Percentiles rank a stretch among this genome's conserved stretches.
Evolutionary conservation across 139 green algal species (phyloP).

Genomic region (Pycnococcus provasolii): DNA sequence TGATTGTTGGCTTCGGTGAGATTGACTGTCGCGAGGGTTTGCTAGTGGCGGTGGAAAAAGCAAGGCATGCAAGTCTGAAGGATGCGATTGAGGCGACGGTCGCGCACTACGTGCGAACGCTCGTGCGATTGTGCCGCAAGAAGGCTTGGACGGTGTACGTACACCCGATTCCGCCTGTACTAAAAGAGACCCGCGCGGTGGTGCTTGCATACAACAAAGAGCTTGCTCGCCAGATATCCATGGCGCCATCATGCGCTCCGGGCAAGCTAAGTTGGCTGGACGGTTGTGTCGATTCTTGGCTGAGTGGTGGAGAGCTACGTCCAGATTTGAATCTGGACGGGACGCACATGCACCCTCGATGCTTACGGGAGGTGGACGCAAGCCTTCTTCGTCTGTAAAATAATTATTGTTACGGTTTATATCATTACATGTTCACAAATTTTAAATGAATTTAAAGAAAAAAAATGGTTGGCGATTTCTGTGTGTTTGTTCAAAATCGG

Average conservation of each 20-base stretch:
- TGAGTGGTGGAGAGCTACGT: background rate
- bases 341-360: background rate
- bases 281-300: too few species aligned
- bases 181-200: constrained; percentile 20
- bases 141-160: background rate
- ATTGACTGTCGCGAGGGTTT: constrained; percentile 79
- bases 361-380: background rate
- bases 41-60: constrained; percentile 58
- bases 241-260: constrained; percentile 32
- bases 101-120: background rate
- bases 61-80: constrained; percentile 53
- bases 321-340: background rate
- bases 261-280: background rate
- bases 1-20: constrained; percentile 64
- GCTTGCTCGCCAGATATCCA: constrained; percentile 25
- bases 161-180: background rate
- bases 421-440: too few species aligned
- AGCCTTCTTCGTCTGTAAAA: too few species aligned
- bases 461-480: too few species aligned
- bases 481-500: too few species aligned
- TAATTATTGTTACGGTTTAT: too few species aligned
- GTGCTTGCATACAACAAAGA: constrained; percentile 39
- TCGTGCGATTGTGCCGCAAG: background rate
- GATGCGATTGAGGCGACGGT: constrained; percentile 29
- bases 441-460: too few species aligned